A percentile compares a stretch with the other conserved stretches of the same genome.
Evolutionary conservation across 2,329 filamentous ascomycete species (phyloP).

Genomic region (Grosmannia serpens): DNA sequence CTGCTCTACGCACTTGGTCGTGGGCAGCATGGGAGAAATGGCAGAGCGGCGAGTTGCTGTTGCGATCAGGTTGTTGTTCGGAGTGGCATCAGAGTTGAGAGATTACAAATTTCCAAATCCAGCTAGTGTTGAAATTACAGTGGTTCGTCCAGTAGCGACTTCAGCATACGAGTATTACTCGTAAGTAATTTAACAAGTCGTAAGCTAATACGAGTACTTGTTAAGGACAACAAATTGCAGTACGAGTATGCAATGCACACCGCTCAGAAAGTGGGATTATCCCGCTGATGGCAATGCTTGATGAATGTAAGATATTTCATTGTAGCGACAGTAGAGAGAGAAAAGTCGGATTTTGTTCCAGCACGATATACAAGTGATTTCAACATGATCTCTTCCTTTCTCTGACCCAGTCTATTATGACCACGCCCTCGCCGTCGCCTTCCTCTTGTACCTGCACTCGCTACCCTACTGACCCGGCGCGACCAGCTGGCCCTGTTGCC

Average conservation of each 20-base stretch:
- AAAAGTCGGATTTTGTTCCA: neutral
- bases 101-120: neutral
- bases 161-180: neutral
- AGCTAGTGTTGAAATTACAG: neutral
- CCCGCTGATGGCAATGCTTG: no score
- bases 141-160: neutral
- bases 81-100: neutral
- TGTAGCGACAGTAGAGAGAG: neutral
- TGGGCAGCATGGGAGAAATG: neutral
- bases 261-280: no score
- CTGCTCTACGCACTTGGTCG: neutral
- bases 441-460: neutral
- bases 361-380: neutral
- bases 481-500: constrained; percentile 69
- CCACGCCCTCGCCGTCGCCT: neutral
- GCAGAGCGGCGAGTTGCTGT: neutral
- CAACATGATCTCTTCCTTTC: neutral
- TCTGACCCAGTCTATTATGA: neutral
- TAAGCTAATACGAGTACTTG: no score
- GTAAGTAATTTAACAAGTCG: no score
- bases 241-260: no score
- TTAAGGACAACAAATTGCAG: no score
- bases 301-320: no score
- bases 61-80: neutral
- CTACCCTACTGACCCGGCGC: constrained; percentile 50